Evolutionary conservation across 768 basidiomycete species (phyloP).

Genomic region (Pleurotus citrinopileatus): DNA sequence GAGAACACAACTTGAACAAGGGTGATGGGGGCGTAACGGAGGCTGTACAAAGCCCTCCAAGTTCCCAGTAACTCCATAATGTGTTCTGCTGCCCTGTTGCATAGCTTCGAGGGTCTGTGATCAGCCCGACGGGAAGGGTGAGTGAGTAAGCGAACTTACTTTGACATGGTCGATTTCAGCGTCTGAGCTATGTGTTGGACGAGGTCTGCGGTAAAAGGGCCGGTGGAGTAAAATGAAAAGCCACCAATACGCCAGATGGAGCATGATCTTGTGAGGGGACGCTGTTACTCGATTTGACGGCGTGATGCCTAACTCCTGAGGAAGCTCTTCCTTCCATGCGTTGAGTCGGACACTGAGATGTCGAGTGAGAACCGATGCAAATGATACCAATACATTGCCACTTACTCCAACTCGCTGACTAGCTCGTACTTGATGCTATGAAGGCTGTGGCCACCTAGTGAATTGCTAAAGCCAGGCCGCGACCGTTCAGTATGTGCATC

Average conservation of each 20-base stretch:
- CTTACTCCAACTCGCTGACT: conserved; percentile 54
- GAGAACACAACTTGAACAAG: conserved; percentile 56
- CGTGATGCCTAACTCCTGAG: conserved; percentile 49
- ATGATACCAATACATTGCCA: conserved; percentile 9
- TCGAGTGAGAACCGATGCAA: background rate
- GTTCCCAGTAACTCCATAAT: conserved; percentile 50
- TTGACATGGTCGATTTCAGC: conserved; percentile 50
- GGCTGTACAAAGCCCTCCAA: conserved; percentile 49
- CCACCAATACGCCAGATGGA: conserved; percentile 59
- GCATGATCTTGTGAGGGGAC: conserved; percentile 52
- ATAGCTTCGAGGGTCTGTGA: conserved; percentile 31
- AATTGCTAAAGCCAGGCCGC: conserved; percentile 30
- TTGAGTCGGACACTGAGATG: conserved; percentile 43
- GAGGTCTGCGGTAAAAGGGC: conserved; percentile 46
- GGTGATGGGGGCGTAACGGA: conserved; percentile 58
- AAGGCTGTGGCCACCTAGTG: conserved; percentile 36
- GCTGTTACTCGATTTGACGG: conserved; percentile 43
- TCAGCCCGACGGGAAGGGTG: conserved; percentile 19
- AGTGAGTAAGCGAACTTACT: conserved; percentile 27
- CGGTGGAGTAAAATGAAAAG: conserved; percentile 58
- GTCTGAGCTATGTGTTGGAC: conserved; percentile 33
- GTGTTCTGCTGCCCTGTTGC: conserved; percentile 51
- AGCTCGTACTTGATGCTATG: conserved; percentile 41
- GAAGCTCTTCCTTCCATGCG: conserved; percentile 43
- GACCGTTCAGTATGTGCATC: background rate